Evolutionary conservation across 164 flowering plant genomes (phyloP).

Genomic region (Vitis rotundifolia): DNA sequence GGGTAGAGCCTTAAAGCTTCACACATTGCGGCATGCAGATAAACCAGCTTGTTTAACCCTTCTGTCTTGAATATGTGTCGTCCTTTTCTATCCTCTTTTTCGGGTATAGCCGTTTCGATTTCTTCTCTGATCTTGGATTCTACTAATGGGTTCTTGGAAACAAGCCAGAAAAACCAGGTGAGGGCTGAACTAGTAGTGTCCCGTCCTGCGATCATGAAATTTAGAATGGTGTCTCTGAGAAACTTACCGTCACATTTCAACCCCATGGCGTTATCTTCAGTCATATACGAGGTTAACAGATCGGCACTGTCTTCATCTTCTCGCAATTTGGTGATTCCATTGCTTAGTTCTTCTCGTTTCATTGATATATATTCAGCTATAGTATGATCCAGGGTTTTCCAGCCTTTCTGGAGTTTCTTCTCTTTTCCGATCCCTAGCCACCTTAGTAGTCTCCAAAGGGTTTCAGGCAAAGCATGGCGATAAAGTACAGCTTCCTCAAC

Average conservation of each 20-base stretch:
- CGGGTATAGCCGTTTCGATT: conserved; percentile 7
- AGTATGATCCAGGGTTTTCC: conserved; percentile 23
- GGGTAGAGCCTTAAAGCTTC: too few species aligned
- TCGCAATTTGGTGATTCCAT: neutral
- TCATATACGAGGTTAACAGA: conserved; percentile 19
- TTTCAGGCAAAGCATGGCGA: conserved; percentile 32
- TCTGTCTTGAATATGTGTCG: conserved; percentile 10
- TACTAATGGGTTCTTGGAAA: conserved; percentile 32
- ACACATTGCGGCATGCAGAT: too few species aligned
- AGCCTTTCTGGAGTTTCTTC: conserved; percentile 27
- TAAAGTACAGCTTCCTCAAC: conserved; percentile 26
- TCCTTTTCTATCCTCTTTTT: conserved; percentile 1
- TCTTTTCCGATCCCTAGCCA: conserved; percentile 44
- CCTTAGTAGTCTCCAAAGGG: conserved; percentile 40
- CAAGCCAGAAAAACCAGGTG: conserved; percentile 50
- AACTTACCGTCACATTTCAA: conserved; percentile 13
- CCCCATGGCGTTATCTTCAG: neutral
- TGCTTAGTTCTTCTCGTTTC: conserved; percentile 14
- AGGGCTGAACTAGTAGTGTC: conserved; percentile 41
- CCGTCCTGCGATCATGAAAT: conserved; percentile 37
- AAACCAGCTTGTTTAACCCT: conserved; percentile 13
- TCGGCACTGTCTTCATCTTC: conserved; percentile 10
- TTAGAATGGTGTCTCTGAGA: conserved; percentile 31
- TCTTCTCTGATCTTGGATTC: conserved; percentile 39
- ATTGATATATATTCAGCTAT: conserved; percentile 17